Percentiles rank a stretch among this genome's conserved stretches.
Conservation (phyloP, 1,139 yeast genomes). For the Scheffersomyces parashehatae region DNA sequence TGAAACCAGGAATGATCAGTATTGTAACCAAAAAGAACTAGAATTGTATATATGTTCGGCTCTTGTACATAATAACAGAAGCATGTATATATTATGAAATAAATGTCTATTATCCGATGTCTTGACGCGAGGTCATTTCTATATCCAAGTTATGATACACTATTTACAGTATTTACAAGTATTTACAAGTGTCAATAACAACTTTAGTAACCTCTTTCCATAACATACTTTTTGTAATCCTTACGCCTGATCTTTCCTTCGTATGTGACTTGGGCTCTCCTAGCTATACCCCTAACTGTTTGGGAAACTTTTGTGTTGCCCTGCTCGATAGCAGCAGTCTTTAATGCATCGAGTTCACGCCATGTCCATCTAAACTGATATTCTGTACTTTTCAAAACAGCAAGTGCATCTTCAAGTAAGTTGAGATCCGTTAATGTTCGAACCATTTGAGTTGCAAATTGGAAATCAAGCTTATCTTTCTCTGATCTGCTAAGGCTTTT, state of each 20-base stretch:
- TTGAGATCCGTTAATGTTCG: constrained; percentile 51
- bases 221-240: constrained; percentile 32
- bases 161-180: constrained; percentile 11
- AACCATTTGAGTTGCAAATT: constrained; percentile 69
- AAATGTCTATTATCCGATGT: neutral
- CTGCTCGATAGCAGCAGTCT: constrained; percentile 46
- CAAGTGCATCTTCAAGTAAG: constrained; percentile 67
- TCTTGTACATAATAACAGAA: neutral
- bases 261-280: constrained; percentile 32
- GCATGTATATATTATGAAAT: constrained; percentile 1
- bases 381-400: constrained; percentile 64
- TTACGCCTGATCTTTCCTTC: constrained; percentile 42
- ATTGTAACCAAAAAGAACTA: constrained; percentile 15
- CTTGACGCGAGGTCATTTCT: neutral
- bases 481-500: constrained; percentile 32
- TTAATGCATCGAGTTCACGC: constrained; percentile 50
- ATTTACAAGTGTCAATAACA: constrained; percentile 5
- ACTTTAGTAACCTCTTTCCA: constrained; percentile 33
- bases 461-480: constrained; percentile 59
- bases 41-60: constrained; percentile 6
- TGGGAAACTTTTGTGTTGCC: constrained; percentile 47
- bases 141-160: constrained; percentile 12
- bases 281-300: constrained; percentile 34
- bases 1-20: constrained; percentile 31
- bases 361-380: constrained; percentile 75